Conservation (phyloP, 2,329 filamentous ascomycete species). For the Stagonosporopsis cucurbitacearum region DNA sequence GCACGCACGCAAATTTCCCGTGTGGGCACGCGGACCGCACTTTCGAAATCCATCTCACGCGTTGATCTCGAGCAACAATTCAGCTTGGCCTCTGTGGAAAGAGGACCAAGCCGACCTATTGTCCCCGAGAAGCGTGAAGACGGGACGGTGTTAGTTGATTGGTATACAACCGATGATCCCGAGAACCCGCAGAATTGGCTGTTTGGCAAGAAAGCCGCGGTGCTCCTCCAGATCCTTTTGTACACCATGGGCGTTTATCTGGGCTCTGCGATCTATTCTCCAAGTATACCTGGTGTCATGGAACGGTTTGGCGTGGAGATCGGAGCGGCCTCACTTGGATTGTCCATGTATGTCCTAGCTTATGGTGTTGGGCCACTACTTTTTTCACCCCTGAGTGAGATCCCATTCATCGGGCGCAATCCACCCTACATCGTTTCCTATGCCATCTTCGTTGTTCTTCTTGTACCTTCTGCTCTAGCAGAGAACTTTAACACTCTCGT, state of each 20-base stretch:
- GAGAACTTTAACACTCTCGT: conserved; percentile 69
- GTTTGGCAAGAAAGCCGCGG: conserved; percentile 44
- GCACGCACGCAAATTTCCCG: conserved; percentile 41
- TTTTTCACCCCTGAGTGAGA: conserved; percentile 71
- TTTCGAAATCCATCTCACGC: conserved; percentile 44
- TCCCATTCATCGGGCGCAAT: conserved; percentile 71
- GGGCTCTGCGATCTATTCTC: conserved; percentile 60
- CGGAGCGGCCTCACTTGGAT: conserved; percentile 62
- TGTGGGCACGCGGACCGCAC: conserved; percentile 47
- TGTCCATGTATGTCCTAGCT: conserved; percentile 69
- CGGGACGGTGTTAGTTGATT: conserved; percentile 52
- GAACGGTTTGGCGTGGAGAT: conserved; percentile 60
- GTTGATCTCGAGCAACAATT: conserved; percentile 52
- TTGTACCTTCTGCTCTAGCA: conserved; percentile 68
- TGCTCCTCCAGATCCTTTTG: conserved; percentile 55
- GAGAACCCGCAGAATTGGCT: conserved; percentile 52
- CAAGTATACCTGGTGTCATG: conserved; percentile 56
- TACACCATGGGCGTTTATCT: conserved; percentile 68
- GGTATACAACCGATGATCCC: conserved; percentile 52
- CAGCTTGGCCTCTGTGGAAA: conserved; percentile 44
- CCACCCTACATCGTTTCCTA: conserved; percentile 72
- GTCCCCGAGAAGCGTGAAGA: conserved; percentile 45
- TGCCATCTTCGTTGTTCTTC: conserved; percentile 71
- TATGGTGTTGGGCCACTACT: conserved; percentile 68
- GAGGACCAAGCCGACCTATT: conserved; percentile 46